Evolutionary conservation across 225 moss, liverwort and hornwort genomes (phyloP), one percentile per base, ranked within the genome.

Genomic region (Polytrichum formosum): DNA sequence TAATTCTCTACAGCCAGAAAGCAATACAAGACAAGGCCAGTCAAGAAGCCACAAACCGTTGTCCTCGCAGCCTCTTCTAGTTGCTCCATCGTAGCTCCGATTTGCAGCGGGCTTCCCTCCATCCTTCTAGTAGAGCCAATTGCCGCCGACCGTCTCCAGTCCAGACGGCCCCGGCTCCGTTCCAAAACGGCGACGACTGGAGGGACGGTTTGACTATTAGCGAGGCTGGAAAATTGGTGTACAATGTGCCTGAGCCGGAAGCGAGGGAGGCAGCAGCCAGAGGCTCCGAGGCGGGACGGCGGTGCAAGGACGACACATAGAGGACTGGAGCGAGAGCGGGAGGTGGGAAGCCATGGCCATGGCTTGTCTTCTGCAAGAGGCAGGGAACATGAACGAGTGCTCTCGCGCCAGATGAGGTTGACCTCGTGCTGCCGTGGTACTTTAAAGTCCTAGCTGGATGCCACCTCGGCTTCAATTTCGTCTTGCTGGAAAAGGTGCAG

Each of bases 291-390:
- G 26, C 27, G 55, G 61, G 53, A 23, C 65, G 63, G 6, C 63
- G 73, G 29, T n/a, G 74, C 6, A 19, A 60, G 69, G 54, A 23
- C 6, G 58, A 20, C 1, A 8, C 6, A 21, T 54, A 56, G 73
- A 31, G 37, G 73, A 56, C 27, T 69, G 37, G 58, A 80, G 5
- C 53, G 63, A 73, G 53, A 81, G 22, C 17, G 80, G 71, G 26
- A 71, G 73, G 72, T 68, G 71, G 69, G 78, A 59, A 78, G 80
- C 87, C 83, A 87, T 87, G 55, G 81, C 83, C 74, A 75, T 18
- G 55, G 13, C 53, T 56, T 28, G 37, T 23, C 31, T 62, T 62
- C 65, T 75, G 75, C 31, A 29, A 73, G 66, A 73, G 72, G 9
- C 65, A 70, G 74, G 26, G 33, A 65, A 69, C 64, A 5, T 23